A percentile compares a stretch with the other conserved stretches of the same genome.
phyloP scores from a whole-genome alignment of 345 rosid genomes.

The Sonneratia alba region DNA sequence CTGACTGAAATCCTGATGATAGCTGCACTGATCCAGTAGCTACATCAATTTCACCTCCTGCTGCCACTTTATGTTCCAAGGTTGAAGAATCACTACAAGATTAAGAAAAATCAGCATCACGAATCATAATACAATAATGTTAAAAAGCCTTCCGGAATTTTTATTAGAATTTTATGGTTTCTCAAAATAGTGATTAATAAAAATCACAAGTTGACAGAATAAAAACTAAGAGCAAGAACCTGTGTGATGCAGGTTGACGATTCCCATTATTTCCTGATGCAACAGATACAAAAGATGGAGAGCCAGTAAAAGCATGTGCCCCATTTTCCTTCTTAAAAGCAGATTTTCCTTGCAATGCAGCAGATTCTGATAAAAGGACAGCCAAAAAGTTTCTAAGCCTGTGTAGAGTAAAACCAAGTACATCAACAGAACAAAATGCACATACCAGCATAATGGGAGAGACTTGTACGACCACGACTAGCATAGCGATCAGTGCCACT shows the following conservation, averaged over 20 bases:
- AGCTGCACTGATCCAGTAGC: conserved; percentile 38
- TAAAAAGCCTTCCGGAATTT: not conserved
- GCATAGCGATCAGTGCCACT: conserved; percentile 62
- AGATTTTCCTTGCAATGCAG: conserved; percentile 46
- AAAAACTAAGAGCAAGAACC: conserved; percentile 26
- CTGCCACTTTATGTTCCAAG: conserved; percentile 36
- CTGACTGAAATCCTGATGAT: conserved; percentile 56
- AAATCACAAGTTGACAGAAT: not conserved
- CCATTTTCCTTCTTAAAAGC: conserved; percentile 74
- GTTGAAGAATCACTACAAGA: conserved; percentile 48
- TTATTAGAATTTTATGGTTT: not conserved
- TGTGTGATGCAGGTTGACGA: conserved; percentile 28
- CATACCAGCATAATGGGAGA: conserved; percentile 49
- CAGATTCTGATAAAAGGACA: conserved; percentile 41
- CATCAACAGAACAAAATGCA: conserved; percentile 7
- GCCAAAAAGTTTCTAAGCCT: conserved; percentile 1
- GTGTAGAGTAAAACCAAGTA: not conserved
- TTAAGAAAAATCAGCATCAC: not conserved
- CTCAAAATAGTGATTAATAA: not conserved
- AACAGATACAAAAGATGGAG: conserved; percentile 45
- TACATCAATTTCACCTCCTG: conserved; percentile 33
- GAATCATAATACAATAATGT: not conserved
- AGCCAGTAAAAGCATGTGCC: conserved; percentile 35
- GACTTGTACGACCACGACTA: conserved; percentile 46
- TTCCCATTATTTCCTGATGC: conserved; percentile 27